Conservation (phyloP, 2,329 filamentous ascomycete species). For the Colletotrichum eremochloae region DNA sequence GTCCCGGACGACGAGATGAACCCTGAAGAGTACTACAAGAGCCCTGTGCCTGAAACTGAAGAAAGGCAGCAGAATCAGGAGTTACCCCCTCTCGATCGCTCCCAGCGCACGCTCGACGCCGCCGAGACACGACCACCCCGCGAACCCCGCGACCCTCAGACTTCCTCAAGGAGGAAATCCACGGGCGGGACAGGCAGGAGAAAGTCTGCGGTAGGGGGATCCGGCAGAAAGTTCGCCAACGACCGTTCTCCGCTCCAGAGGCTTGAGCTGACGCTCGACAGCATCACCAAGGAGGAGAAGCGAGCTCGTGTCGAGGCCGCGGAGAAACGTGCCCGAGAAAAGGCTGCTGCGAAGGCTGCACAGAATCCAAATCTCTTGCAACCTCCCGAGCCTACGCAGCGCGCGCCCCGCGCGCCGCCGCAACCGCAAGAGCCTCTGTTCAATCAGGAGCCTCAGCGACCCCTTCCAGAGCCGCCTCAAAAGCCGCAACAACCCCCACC, state of each 20-base stretch:
- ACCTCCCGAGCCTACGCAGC: slow-evolving; percentile 45
- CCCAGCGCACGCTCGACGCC: slow-evolving; percentile 48
- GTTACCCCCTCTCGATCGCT: slow-evolving; percentile 48
- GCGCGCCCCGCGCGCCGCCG: slow-evolving; percentile 13
- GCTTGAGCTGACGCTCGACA: slow-evolving; percentile 89
- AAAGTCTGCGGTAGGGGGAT: slow-evolving; percentile 56
- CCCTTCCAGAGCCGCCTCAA: slow-evolving; percentile 28
- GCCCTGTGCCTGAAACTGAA: slow-evolving; percentile 31
- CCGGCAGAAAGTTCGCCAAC: slow-evolving; percentile 75
- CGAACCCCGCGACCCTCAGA: slow-evolving; percentile 15
- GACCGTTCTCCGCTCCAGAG: slow-evolving; percentile 93
- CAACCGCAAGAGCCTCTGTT: slow-evolving; percentile 41
- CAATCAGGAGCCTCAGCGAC: slow-evolving; percentile 46
- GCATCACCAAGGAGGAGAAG: slow-evolving; percentile 96
- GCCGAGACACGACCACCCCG: slow-evolving; percentile 9
- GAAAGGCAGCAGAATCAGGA: slow-evolving; percentile 41
- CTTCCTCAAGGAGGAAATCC: slow-evolving; percentile 34
- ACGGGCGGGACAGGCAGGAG: slow-evolving; percentile 43
- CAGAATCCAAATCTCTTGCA: slow-evolving; percentile 45
- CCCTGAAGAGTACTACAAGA: slow-evolving; percentile 52
- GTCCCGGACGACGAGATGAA: slow-evolving; percentile 47
- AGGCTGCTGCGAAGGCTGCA: slow-evolving; percentile 55
- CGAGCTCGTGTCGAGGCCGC: slow-evolving; percentile 86
- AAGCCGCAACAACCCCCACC: slow-evolving; percentile 20
- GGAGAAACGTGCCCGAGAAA: slow-evolving; percentile 79